phyloP scores from a whole-genome alignment of 106 monocot genomes.

The Agapanthus africanus region DNA sequence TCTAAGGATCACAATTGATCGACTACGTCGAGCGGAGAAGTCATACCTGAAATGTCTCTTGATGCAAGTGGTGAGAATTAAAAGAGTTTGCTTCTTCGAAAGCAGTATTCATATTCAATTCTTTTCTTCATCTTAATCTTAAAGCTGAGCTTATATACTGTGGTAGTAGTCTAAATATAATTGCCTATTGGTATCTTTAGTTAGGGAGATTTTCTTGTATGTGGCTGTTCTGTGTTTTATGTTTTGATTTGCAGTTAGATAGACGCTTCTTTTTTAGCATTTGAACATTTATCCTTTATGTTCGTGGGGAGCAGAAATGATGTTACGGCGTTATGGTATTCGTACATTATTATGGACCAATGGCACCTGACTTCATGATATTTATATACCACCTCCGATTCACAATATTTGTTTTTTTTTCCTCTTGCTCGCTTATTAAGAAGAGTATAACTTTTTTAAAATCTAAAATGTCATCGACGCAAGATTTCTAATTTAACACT shows the following conservation, averaged over 20 bases:
- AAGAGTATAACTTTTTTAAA: too few species aligned
- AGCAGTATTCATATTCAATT: not conserved
- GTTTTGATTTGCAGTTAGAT: not conserved
- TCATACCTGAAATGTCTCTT: constrained; percentile 74
- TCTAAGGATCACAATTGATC: constrained; percentile 74
- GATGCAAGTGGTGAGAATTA: constrained; percentile 70
- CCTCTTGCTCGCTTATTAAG: too few species aligned
- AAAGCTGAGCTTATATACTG: not conserved
- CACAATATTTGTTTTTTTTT: too few species aligned
- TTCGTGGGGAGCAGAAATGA: not conserved
- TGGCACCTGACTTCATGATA: not conserved
- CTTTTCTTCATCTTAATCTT: not conserved
- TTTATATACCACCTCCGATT: not conserved
- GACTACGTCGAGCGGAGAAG: constrained; percentile 67
- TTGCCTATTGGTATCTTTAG: not conserved
- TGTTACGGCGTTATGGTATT: not conserved
- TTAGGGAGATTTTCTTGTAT: not conserved
- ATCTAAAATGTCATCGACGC: too few species aligned
- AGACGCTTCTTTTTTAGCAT: not conserved
- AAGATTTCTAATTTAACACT: too few species aligned
- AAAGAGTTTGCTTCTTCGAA: not conserved
- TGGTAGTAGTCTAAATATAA: not conserved
- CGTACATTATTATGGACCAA: not conserved
- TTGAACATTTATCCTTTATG: not conserved
- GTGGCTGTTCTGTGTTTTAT: not conserved